These are phyloP conservation scores for Coemansia sp. DNA, from an alignment of 192 early-diverging fungal species.

Conservation along the genomic window DNA sequence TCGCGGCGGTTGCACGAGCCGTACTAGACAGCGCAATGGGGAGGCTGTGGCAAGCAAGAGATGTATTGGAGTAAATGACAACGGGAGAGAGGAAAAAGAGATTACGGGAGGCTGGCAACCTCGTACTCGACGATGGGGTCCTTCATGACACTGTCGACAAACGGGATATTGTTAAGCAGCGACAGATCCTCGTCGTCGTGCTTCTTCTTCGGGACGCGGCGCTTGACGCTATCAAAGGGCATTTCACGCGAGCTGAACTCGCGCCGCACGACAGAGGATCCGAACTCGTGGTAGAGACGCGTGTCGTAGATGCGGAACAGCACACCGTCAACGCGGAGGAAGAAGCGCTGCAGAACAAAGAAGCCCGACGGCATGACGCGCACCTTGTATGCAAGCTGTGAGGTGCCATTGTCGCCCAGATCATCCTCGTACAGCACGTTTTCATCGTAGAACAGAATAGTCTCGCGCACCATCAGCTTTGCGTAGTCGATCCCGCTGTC, in stretches of 20 bases:
- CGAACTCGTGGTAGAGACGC: slow-evolving; percentile 86
- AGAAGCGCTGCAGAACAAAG: slow-evolving; percentile 83
- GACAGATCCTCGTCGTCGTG: slow-evolving; percentile 53
- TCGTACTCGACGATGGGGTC: slow-evolving; percentile 31
- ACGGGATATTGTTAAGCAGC: slow-evolving; percentile 50
- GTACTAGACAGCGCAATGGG: slow-evolving; percentile 11
- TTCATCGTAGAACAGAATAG: slow-evolving; percentile 94
- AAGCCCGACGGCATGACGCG: slow-evolving; percentile 94
- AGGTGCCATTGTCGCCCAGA: slow-evolving; percentile 90
- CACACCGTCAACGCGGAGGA: slow-evolving; percentile 92
- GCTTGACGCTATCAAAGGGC: slow-evolving; percentile 58
- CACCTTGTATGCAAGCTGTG: slow-evolving; percentile 76
- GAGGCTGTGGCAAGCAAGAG: not conserved
- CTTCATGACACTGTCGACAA: slow-evolving; percentile 47
- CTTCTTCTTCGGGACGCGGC: slow-evolving; percentile 34
- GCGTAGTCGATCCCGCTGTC: slow-evolving; percentile 72
- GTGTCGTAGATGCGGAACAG: slow-evolving; percentile 90
- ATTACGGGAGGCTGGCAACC: slow-evolving; percentile 17
- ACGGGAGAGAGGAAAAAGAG: not conserved
- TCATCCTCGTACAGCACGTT: slow-evolving; percentile 95
- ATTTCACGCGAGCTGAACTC: slow-evolving; percentile 73
- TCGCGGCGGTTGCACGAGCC: slow-evolving; percentile 38
- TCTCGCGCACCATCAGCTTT: slow-evolving; percentile 72
- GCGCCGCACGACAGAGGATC: slow-evolving; percentile 59
- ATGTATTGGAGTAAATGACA: not conserved